Conservation (phyloP, 768 basidiomycete species). For the Trametes elegans region DNA sequence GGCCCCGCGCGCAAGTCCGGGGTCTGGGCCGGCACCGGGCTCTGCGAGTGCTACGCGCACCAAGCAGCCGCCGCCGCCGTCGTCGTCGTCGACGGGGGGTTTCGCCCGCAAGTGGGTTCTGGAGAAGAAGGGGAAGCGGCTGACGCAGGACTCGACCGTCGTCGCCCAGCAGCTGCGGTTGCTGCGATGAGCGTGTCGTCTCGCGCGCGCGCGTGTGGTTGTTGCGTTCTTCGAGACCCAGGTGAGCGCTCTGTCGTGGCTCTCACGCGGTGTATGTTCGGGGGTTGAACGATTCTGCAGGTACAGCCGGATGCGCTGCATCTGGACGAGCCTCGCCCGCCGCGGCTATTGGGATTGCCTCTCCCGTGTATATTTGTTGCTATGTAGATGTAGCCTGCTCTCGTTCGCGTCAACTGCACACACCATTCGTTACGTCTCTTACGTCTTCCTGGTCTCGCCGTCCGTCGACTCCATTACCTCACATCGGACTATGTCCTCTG, state of each 20-base stretch:
- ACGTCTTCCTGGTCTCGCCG: no score
- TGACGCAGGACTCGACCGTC: conserved; percentile 16
- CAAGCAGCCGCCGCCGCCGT: no score
- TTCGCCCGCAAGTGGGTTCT: conserved; percentile 17
- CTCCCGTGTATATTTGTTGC: not conserved
- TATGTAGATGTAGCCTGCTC: no score
- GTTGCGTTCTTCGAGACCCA: no score
- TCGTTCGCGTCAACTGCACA: no score
- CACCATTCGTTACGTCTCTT: no score
- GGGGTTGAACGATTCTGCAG: not conserved
- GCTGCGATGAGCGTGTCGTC: conserved; percentile 12
- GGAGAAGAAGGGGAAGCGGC: conserved; percentile 21
- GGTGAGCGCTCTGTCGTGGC: not conserved
- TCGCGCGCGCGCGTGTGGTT: no score
- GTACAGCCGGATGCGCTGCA: not conserved
- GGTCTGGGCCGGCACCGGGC: not conserved
- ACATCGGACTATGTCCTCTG: no score
- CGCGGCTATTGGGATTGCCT: not conserved
- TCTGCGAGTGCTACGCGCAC: not conserved
- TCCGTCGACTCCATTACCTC: no score
- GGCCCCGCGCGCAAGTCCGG: not conserved
- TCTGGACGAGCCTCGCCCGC: not conserved
- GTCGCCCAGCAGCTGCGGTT: conserved; percentile 17
- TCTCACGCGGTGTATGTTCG: not conserved
- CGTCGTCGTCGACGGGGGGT: not conserved